Percentiles rank a stretch among this genome's conserved stretches.
Conservation (phyloP, 495 filamentous ascomycete species). For the Daldinia caldariorum region DNA sequence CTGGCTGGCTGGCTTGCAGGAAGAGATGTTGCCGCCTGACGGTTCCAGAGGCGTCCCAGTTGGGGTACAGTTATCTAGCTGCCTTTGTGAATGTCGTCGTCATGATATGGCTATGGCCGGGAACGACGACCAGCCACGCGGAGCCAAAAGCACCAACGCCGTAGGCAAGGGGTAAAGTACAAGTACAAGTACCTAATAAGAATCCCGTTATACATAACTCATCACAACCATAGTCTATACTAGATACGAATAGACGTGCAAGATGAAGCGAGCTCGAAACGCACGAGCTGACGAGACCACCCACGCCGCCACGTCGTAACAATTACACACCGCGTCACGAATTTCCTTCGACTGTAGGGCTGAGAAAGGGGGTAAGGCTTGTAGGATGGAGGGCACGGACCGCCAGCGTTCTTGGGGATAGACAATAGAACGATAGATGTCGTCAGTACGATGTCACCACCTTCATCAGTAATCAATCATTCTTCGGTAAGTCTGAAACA, state of each 20-base stretch:
- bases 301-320: neutral
- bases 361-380: neutral
- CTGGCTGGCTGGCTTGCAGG: conserved; percentile 18
- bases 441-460: conserved; percentile 31
- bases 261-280: neutral
- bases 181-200: too few species aligned
- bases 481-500: conserved; percentile 20
- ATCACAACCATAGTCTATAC: neutral
- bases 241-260: too few species aligned
- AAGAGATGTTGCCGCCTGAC: too few species aligned
- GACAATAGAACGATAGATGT: neutral
- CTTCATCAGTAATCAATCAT: neutral
- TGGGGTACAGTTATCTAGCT: too few species aligned
- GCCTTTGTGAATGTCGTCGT: too few species aligned
- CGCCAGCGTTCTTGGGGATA: conserved; percentile 1
- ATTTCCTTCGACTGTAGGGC: conserved; percentile 7
- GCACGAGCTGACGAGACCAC: too few species aligned
- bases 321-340: neutral
- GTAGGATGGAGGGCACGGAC: neutral
- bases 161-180: conserved; percentile 1
- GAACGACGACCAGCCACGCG: neutral
- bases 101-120: conserved; percentile 12
- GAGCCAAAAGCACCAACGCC: conserved; percentile 1
- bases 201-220: neutral
- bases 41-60: too few species aligned